Evolutionary conservation across 441 rosid species (phyloP), one percentile per base, ranked within the genome.

Genomic region (Adansonia grandidieri): DNA sequence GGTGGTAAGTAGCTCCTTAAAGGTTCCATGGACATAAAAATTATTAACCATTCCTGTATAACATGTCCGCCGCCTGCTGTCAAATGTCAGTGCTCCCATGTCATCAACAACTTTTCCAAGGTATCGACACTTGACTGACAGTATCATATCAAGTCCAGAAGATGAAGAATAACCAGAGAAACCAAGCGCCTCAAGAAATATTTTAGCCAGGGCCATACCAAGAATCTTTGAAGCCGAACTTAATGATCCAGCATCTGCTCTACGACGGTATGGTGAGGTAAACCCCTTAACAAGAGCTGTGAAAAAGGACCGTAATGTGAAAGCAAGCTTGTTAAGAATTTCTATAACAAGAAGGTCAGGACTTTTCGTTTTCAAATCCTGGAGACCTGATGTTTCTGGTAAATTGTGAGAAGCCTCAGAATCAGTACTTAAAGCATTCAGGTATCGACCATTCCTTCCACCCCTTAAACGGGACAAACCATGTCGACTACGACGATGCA

Each of bases 101-200:
- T 89, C 96, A 87, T 96, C 98, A 79, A 94, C 96, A 71, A 93
- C 88, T 85, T 90, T 94, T 70, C 99, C 99, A 69, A 94, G 93
- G 86, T 94, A 94, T 24, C 98, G 90, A 73, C 99, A 93, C 85
- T 96, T 96, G 47, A 93, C 95, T 6, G 98, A 92, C 45, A 87
- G 86, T 56, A 91, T 79, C 61, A 67, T 83, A 81, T 86, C 93
- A 82, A 85, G 87, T 74, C 94, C 97, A 69, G 88, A 78, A 75
- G 87, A 80, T 71, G 91, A 80, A 77, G 92, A 82, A 86, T 93
- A 82, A 40, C 96, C 98, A 50, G 90, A 78, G 87, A 96, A 94
- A 85, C 85, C 85, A 73, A 96, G 93, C 68, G 98, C 96, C 82
- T 96, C 98, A 7, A 88, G 85, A 86, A 90, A 96, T 75, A 89